Base-by-base conservation (phyloP, 192 early-diverging fungal genomes). In the Backusella luteola region DNA sequence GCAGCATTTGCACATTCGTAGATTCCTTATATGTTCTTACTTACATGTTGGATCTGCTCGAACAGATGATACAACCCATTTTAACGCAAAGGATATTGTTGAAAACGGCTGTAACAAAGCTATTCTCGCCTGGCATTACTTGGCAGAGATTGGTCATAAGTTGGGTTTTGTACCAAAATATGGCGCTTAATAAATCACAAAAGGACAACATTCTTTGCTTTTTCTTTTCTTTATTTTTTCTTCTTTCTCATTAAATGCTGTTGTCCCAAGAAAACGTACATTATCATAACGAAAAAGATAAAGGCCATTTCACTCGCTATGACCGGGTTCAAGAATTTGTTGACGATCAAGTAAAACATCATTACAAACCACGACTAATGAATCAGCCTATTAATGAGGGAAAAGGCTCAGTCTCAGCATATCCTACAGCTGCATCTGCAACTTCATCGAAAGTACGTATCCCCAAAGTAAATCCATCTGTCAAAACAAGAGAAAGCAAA, bases 121-220 rank as follows among this genome's bases (percentile, higher is more conserved):
- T 21, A 79, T 79, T 19, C 44, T 79, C 9, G 77, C 77, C 8
- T 79, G 77, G 77, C 77, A 79, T 6, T 79, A 74, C 32, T 41
- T 79, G 70, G 39, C 41, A 67, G 77, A 79, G 36, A 73, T 79
- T 21, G 73, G 71, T 17, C 66, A 68, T 52, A 79, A 79, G 39
- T 41, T 79, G 26, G 77, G 77, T 1, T 73, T 73, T 69, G 38
- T 79, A 56, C 77, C 77, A 11, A 79, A 79, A 52, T 79, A 79
- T 73, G 77, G 77, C 7, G 77, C 77, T 29, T 78, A 73, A 32
- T 39, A 44, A 73, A 35, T 21, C 19, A 38, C 39, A 66, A 6
- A 42, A 74, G 12, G 19, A 41, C 36, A 29, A 17, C 15, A 74
- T 66, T 42, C 8, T 74, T 34, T 32, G 1, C 29, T 35, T 36